Evolutionary conservation across 495 filamentous ascomycete species (phyloP), one percentile per base, ranked within the genome.

Genomic region (Friedmanniomyces simplex): DNA sequence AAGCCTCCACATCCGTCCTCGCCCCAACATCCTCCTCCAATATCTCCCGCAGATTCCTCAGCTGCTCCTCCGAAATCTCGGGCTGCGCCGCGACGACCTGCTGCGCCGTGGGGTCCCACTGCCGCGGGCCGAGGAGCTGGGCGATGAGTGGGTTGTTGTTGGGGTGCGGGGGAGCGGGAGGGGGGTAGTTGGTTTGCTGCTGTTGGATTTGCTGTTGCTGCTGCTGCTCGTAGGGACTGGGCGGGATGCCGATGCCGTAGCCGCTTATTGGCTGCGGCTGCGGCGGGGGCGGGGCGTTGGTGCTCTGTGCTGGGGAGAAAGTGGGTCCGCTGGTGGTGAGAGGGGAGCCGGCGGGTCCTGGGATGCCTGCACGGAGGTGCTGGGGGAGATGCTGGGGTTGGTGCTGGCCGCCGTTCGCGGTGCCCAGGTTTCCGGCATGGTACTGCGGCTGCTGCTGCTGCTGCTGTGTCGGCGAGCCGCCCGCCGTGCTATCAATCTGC

Each of bases 41-140:
- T 39, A 72, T 66, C 21, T 58, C 52, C 32, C 57, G 48, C 56
- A 72, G 53, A 52, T 68, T 66, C 43, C 28, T 13, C 63, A 72
- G 42, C 51, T 67, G 58, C 14, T 59, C 50, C 24, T 58, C 53
- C 1, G 32, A 25, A 24, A 68, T 65, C n/a, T 58, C 43, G 18
- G 67, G 62, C 13, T 50, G 32, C n/a, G 55, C 60, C 0, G 37
- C 48, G 18, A 68, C 48, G 0, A 69, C 21, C 36, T 59, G 47
- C 54, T 56, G 48, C 2, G 66, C 62, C 24, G 65, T 66, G 2
- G 67, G 64, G 7, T 62, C 58, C 37, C 64, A 52, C 24, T 68
- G 62, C 22, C 56, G 48, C 2, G 60, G 62, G 0, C 67, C 70
- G 4, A 72, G 52, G 1, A 71, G 64, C 13, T 66, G 52, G 0